These are phyloP conservation scores for Alternaria hordeiaustralica DNA, from an alignment of 2,329 filamentous ascomycete genomes.

Conservation along the genomic window DNA sequence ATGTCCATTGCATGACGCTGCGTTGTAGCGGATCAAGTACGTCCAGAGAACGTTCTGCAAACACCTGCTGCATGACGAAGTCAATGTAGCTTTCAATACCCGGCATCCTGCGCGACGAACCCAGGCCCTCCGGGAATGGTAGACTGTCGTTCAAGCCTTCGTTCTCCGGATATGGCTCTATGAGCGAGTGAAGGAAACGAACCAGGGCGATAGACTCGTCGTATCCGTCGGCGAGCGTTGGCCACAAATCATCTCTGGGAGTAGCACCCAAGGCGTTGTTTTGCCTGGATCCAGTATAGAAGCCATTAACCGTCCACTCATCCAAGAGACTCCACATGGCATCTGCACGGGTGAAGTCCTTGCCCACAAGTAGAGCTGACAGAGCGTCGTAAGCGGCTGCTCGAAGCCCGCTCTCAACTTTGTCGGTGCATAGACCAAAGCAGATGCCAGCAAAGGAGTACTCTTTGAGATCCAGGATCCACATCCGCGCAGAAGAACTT, in stretches of 20 bases:
- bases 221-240: conserved; percentile 77
- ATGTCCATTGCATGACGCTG: conserved; percentile 76
- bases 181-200: conserved; percentile 73
- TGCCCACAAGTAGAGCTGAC: conserved; percentile 75
- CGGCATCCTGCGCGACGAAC: conserved; percentile 76
- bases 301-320: conserved; percentile 66
- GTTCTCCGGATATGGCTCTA: conserved; percentile 69
- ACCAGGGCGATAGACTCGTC: conserved; percentile 88
- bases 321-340: conserved; percentile 83
- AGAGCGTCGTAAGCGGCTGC: conserved; percentile 85
- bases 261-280: conserved; percentile 28
- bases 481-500: conserved; percentile 74
- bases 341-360: conserved; percentile 70
- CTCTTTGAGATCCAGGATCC: conserved; percentile 71
- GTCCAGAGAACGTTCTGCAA: conserved; percentile 71
- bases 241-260: conserved; percentile 62
- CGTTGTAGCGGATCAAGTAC: conserved; percentile 69
- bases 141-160: conserved; percentile 73
- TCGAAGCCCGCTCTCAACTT: conserved; percentile 76
- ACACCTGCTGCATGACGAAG: conserved; percentile 81
- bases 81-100: conserved; percentile 94
- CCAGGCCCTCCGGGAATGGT: conserved; percentile 86
- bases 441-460: conserved; percentile 76
- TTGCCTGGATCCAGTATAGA: conserved; percentile 43
- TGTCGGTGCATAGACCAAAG: conserved; percentile 78